Base-by-base conservation (phyloP, 75 land plant genomes). In the Isoetes taiwanensis region DNA sequence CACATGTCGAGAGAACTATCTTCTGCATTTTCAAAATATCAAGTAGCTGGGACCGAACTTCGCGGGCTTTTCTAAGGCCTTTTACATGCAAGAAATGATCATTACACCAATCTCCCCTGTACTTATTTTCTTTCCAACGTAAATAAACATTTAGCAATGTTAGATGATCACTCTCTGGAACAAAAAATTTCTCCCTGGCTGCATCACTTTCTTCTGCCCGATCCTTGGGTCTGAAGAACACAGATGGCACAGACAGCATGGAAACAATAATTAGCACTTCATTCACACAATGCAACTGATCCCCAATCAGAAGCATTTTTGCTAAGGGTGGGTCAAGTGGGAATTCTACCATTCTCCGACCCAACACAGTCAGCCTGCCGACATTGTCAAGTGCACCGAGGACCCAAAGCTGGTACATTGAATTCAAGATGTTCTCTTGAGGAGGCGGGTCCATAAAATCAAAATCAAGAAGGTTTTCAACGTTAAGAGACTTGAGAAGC, bases 401-500 rank as follows among this genome's bases (percentile, higher is more conserved):
- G 2, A 87, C 85, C 98, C 98, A 91, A 48, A 91, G 75, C 83
- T 91, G 98, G 64, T 91, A 91, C 95, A 91, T 91, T 30, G 98
- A 91, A 60, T 91, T 91, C 29, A 91, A 79, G 25, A 91, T 91
- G 58, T 91, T 91, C 5, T 91, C 98, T 61, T 91, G 95, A 19
- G 98, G 98, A 21, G 98, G 98, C 27, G 98, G 98, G 41, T 91
- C 98, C 98, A 91, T 91, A 66, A 91, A 91, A 57, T 87, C 98
- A 64, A 91, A 91, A 71, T 91, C 95, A 58, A 91, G 56, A 33
- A 87, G 70, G 63, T 91, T 87, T 5, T 81, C 95, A 56, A 91
- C 60, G 43, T 91, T 91, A 35, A 91, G 73, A 23, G 95, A 87
- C 58, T 91, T 91, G 2, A 91, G 78, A 16, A 91, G 41, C 38